Evolutionary conservation across 2,329 filamentous ascomycete genomes (phyloP), one percentile per base, ranked within the genome.

Genomic region (Microsporum canis): DNA sequence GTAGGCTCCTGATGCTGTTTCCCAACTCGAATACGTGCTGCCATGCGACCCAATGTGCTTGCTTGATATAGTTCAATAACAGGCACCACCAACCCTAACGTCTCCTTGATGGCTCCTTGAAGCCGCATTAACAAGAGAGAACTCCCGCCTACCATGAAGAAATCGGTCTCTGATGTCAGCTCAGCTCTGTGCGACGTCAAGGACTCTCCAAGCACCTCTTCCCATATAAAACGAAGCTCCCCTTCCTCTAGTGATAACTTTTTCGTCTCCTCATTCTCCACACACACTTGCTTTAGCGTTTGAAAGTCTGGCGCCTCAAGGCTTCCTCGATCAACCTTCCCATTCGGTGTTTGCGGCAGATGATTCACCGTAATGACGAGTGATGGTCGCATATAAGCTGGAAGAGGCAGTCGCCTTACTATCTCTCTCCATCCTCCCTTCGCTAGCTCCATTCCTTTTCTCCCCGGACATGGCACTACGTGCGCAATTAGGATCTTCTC

Each of bases 1-100:
- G 23, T 6, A 12, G 17, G 17, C 1, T 49, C 23, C 1, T 31
- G 12, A 3, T 12, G 10, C 43, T 17, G 3, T 8, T 31, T 31
- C 12, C 31, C 23, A 3, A 10, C 29, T 12, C 23, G 7, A 2
- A 51, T 51, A 27, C n/a, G 39, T 14, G 5, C 5, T 2, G 53
- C 29, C 56, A 58, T 58, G 5, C 12, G 12, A 7, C 2, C 3
- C 29, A 81, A 68, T 0, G 74, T 76, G 62, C 69, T 76, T 0
- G 66, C 60, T 2, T 71, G 63, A 47, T 78, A 72, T 0, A 82
- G 67, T 0, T 77, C 63, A 1, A 66, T 12, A 0, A 80, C 65
- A 0, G 66, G 63, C 0, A 78, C 5, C 0, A 43, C 53, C 3
- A 72, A 66, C 0, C 65, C 60, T 57, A 80, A 75, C 0, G 39